Evolutionary conservation across 2,329 filamentous ascomycete genomes (phyloP).

Genomic region (Bipolaris oryzae): DNA sequence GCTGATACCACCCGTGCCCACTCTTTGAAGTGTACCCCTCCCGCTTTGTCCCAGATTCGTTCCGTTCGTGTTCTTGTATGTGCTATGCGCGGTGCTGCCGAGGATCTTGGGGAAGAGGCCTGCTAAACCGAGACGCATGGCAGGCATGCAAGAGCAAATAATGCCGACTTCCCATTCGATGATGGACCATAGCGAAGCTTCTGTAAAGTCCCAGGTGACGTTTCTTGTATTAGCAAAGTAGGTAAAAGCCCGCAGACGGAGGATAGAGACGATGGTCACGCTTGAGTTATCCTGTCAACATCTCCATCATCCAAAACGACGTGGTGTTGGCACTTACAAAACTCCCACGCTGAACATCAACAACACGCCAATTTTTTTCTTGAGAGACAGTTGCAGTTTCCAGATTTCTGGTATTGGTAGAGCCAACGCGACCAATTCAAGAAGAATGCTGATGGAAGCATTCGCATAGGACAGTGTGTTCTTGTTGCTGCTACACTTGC

Average conservation of each 20-base stretch:
- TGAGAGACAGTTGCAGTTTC: slow-evolving; percentile 34
- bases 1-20: neutral
- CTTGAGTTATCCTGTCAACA: neutral
- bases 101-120: neutral
- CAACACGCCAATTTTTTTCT: slow-evolving; percentile 44
- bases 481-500: slow-evolving; percentile 31
- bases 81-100: neutral
- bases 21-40: neutral
- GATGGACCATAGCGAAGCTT: neutral
- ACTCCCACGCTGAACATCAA: slow-evolving; percentile 48
- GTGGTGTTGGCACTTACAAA: slow-evolving; percentile 42
- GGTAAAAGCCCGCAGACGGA: neutral
- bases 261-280: neutral
- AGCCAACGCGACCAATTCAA: slow-evolving; percentile 38
- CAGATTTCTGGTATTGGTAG: slow-evolving; percentile 41
- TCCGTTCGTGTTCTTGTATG: neutral
- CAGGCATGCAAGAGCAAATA: neutral
- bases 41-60: neutral
- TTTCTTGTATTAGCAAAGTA: neutral
- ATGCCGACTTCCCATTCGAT: neutral
- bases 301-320: neutral
- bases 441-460: slow-evolving; percentile 40
- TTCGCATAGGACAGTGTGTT: slow-evolving; percentile 38
- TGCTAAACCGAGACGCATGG: neutral
- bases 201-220: neutral